A percentile compares a stretch with the other conserved stretches of the same genome.
phyloP scores from a whole-genome alignment of 257 asterid species.

The Avicennia marina region DNA sequence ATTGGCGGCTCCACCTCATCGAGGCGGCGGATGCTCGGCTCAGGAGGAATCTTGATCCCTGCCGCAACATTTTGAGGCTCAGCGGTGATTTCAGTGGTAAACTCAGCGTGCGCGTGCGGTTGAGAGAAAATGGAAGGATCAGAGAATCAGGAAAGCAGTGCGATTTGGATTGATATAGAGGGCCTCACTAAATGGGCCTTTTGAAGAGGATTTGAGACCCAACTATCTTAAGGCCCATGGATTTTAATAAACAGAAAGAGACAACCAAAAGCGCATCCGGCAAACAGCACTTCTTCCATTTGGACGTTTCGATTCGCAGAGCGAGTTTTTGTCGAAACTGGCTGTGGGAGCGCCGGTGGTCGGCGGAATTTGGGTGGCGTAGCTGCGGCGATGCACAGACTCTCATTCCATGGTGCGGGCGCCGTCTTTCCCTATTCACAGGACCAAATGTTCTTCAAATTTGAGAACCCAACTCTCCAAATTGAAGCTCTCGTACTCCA shows the following conservation, averaged over 20 bases:
- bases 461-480: conserved; percentile 4
- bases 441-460: too few species aligned
- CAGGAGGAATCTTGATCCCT: conserved; percentile 29
- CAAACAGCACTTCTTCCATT: too few species aligned
- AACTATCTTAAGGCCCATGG: too few species aligned
- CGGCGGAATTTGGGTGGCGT: neutral
- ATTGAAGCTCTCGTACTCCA: conserved; percentile 20
- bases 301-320: too few species aligned
- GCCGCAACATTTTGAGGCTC: conserved; percentile 34
- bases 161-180: neutral
- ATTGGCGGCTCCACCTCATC: conserved; percentile 40
- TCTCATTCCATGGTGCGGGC: neutral
- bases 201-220: too few species aligned
- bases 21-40: conserved; percentile 32
- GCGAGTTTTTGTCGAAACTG: too few species aligned
- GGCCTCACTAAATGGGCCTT: neutral
- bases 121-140: neutral
- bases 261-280: too few species aligned
- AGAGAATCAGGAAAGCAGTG: neutral
- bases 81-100: neutral
- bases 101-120: neutral
- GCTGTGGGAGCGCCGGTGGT: neutral
- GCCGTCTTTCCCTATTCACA: neutral
- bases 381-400: neutral
- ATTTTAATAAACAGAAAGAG: too few species aligned